Conservation (phyloP, 805 yeast genomes). For the Spathaspora boniae region DNA sequence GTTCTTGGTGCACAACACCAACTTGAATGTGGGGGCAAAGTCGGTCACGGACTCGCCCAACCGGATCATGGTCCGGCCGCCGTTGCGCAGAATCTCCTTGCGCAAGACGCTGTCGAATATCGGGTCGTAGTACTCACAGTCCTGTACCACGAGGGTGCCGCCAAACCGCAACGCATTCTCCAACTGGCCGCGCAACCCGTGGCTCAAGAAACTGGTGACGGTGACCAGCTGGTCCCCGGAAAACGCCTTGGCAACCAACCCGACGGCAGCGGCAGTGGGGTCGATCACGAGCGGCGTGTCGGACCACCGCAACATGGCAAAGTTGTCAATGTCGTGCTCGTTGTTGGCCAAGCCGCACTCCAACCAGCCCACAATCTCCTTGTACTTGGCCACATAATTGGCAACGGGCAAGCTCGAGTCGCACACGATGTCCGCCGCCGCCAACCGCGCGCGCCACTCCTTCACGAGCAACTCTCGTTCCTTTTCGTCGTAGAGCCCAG, state of each 20-base stretch:
- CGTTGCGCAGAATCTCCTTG: conserved; percentile 57
- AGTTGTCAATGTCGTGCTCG: conserved; percentile 60
- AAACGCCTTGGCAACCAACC: conserved; percentile 32
- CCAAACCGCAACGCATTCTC: conserved; percentile 87
- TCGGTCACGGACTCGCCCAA: conserved; percentile 67
- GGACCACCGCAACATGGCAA: conserved; percentile 44
- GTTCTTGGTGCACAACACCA: conserved; percentile 63
- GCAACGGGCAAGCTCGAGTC: conserved; percentile 32
- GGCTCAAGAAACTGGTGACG: conserved; percentile 69
- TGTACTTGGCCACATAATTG: conserved; percentile 36
- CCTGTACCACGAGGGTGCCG: conserved; percentile 64
- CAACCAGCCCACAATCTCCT: conserved; percentile 50
- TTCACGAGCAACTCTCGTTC: conserved; percentile 34
- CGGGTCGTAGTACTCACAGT: conserved; percentile 82
- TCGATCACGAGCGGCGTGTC: conserved; percentile 64
- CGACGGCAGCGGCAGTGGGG: conserved; percentile 52
- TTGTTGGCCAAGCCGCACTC: conserved; percentile 53
- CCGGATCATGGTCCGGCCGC: conserved; percentile 63
- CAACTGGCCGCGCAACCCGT: conserved; percentile 59
- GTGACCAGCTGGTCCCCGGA: conserved; percentile 29
- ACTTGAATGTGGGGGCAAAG: conserved; percentile 56
- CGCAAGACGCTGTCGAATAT: conserved; percentile 59
- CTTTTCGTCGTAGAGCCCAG: conserved; percentile 55
- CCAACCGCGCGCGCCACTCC: conserved; percentile 36
- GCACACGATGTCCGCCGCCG: conserved; percentile 27